Conservation (phyloP, 208 protist genomes). For the Trypanosoma platydactyli region DNA sequence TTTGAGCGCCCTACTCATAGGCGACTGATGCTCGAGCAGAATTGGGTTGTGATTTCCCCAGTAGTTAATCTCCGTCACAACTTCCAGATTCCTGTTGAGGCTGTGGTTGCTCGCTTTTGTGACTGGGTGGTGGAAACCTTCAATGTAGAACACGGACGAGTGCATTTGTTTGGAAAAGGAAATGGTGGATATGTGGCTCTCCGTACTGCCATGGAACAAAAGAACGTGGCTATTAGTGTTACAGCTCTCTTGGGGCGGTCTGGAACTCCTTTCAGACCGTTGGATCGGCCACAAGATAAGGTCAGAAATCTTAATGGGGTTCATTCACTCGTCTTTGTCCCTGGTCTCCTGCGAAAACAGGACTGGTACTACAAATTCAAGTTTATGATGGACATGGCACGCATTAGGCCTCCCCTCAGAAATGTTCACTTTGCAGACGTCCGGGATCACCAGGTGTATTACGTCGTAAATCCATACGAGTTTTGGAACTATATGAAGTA, state of each 20-base stretch:
- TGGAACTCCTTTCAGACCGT: conserved; percentile 71
- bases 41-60: conserved; percentile 79
- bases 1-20: conserved; percentile 75
- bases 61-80: conserved; percentile 80
- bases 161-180: conserved; percentile 88
- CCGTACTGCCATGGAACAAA: conserved; percentile 73
- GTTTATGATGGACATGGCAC: conserved; percentile 86
- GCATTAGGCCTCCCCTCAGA: conserved; percentile 62
- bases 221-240: conserved; percentile 72
- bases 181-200: conserved; percentile 78
- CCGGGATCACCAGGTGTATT: conserved; percentile 85
- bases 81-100: conserved; percentile 76
- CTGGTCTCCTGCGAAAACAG: conserved; percentile 76
- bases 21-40: conserved; percentile 69
- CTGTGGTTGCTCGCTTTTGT: conserved; percentile 81
- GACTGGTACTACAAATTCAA: conserved; percentile 92
- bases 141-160: conserved; percentile 68
- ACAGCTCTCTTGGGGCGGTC: conserved; percentile 73
- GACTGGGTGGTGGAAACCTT: conserved; percentile 82
- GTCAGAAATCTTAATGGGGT: conserved; percentile 82
- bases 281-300: conserved; percentile 73
- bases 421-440: conserved; percentile 90
- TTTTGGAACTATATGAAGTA: conserved; percentile 91
- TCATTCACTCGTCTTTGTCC: conserved; percentile 79
- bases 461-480: conserved; percentile 87